Percentiles rank a stretch among this genome's conserved stretches.
These are phyloP conservation scores for Calonectria crousiana DNA, from an alignment of 2,329 filamentous ascomycete species.

Conservation along the genomic window DNA sequence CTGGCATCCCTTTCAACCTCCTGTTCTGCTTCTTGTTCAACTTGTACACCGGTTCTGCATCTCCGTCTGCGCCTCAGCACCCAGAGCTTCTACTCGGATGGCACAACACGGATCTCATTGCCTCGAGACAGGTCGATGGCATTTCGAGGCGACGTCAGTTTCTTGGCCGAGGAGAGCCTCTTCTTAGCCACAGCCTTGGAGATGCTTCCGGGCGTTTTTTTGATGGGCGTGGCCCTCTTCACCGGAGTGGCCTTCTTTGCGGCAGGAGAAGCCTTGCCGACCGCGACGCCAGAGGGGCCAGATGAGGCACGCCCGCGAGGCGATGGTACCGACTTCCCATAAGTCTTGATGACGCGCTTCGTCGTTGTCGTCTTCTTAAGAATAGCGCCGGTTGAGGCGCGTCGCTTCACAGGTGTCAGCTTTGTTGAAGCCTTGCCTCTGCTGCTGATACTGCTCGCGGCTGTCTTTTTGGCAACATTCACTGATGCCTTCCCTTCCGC, in stretches of 20 bases:
- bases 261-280: slow-evolving; percentile 25
- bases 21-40: background rate
- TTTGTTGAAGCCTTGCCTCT: slow-evolving; percentile 5
- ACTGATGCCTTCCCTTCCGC: slow-evolving; percentile 12
- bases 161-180: slow-evolving; percentile 17
- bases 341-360: slow-evolving; percentile 47
- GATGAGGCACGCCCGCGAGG: slow-evolving; percentile 38
- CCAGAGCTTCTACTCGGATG: background rate
- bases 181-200: slow-evolving; percentile 21
- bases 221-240: slow-evolving; percentile 27
- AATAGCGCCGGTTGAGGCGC: slow-evolving; percentile 40
- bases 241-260: slow-evolving; percentile 30
- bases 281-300: background rate
- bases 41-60: slow-evolving; percentile 12
- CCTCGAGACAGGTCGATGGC: slow-evolving; percentile 36
- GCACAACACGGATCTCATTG: slow-evolving; percentile 38
- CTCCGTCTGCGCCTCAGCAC: background rate
- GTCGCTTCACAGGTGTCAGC: slow-evolving; percentile 41
- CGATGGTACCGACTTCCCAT: slow-evolving; percentile 39
- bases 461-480: slow-evolving; percentile 11
- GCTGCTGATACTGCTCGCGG: background rate
- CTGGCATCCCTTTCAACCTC: slow-evolving; percentile 2
- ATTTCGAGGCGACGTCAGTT: slow-evolving; percentile 34
- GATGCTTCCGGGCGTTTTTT: slow-evolving; percentile 30
- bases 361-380: slow-evolving; percentile 46